Evolutionary conservation across 306 rosid species (phyloP).

Genomic region (Cicer yamashitae): DNA sequence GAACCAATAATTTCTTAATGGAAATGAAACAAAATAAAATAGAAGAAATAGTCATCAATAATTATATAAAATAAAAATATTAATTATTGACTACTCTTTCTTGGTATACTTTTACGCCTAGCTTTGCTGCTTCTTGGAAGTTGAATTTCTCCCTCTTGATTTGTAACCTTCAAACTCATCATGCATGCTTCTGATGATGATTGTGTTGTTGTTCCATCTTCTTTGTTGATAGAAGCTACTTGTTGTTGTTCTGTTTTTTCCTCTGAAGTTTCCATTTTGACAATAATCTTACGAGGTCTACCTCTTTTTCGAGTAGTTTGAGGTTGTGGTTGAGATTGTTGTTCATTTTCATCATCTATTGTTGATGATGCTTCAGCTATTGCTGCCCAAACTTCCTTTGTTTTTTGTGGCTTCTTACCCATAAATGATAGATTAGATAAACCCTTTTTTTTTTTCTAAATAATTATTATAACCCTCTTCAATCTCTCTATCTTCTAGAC

Average conservation of each 20-base stretch:
- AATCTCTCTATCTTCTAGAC: not conserved
- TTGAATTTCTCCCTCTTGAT: constrained; percentile 11
- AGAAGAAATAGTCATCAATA: not conserved
- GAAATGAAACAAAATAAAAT: constrained; percentile 10
- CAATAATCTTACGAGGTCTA: constrained; percentile 77
- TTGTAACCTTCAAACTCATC: constrained; percentile 1
- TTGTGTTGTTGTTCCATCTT: constrained; percentile 12
- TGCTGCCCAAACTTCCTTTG: constrained; percentile 75
- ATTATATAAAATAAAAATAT: not conserved
- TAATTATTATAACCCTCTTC: not conserved
- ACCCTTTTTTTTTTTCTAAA: not conserved
- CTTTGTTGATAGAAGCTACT: constrained; percentile 13
- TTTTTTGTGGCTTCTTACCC: constrained; percentile 82
- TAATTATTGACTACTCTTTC: constrained; percentile 68
- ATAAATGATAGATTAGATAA: constrained; percentile 34
- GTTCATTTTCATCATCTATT: constrained; percentile 48
- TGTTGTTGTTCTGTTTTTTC: constrained; percentile 8
- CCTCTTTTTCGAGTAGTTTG: constrained; percentile 82
- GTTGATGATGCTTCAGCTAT: constrained; percentile 77
- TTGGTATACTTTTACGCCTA: constrained; percentile 86
- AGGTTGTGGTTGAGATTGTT: constrained; percentile 46
- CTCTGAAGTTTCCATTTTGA: constrained; percentile 45
- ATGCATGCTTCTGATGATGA: constrained; percentile 44
- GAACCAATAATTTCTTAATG: constrained; percentile 24
- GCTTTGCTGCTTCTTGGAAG: constrained; percentile 69